These are phyloP conservation scores for Coemansia sp. DNA, from an alignment of 192 early-diverging fungal species.

Conservation along the genomic window DNA sequence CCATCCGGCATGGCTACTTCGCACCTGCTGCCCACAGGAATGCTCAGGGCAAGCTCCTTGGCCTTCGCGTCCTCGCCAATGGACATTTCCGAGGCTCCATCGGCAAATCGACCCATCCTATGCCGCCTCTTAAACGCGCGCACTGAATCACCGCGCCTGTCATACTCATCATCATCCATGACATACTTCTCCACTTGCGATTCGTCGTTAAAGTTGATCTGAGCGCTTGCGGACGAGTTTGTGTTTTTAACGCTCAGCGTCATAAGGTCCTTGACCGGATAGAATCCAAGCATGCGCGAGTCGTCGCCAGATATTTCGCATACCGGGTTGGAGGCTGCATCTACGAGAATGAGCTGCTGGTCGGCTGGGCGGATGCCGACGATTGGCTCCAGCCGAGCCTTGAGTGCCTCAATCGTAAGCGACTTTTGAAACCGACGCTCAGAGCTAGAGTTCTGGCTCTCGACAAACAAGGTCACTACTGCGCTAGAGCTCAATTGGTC, in stretches of 20 bases:
- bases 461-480: constrained; percentile 91
- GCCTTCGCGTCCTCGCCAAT: constrained; percentile 71
- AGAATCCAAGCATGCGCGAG: constrained; percentile 80
- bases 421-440: constrained; percentile 83
- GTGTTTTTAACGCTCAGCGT: constrained; percentile 63
- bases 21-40: constrained; percentile 83
- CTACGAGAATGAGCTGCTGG: constrained; percentile 68
- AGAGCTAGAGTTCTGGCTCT: constrained; percentile 76
- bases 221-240: constrained; percentile 11
- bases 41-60: constrained; percentile 62
- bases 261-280: constrained; percentile 84
- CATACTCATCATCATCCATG: constrained; percentile 87
- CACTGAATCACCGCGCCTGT: constrained; percentile 79
- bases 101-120: constrained; percentile 86
- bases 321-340: constrained; percentile 51
- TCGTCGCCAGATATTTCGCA: constrained; percentile 61
- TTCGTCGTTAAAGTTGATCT: constrained; percentile 82
- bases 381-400: constrained; percentile 87
- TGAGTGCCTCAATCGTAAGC: constrained; percentile 19
- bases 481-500: neutral
- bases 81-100: constrained; percentile 79
- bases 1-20: constrained; percentile 69
- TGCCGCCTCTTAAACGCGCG: constrained; percentile 88
- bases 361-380: constrained; percentile 79
- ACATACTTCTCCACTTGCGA: constrained; percentile 95